Evolutionary conservation across 768 basidiomycete species (phyloP).

Genomic region (Serendipita vermifera): DNA sequence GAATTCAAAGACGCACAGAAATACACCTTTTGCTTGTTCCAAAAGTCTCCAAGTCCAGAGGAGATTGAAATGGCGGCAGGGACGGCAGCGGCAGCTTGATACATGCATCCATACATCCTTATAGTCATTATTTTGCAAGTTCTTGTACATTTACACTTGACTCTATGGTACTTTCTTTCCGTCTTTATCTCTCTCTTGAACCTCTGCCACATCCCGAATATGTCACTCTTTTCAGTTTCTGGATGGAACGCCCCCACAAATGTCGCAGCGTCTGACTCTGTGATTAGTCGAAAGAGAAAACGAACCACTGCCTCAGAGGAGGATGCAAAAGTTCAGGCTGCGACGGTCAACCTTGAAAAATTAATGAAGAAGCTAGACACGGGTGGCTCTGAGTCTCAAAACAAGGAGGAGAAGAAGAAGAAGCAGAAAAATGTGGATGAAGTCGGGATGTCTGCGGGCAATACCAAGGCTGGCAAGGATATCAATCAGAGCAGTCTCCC

Average conservation of each 20-base stretch:
- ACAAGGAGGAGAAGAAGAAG: constrained; percentile 19
- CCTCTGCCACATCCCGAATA: neutral
- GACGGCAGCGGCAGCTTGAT: neutral
- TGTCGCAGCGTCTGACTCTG: neutral
- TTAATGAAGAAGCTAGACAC: constrained; percentile 37
- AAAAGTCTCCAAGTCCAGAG: neutral
- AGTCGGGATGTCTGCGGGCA: neutral
- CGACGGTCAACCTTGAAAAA: constrained; percentile 47
- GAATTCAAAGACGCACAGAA: neutral
- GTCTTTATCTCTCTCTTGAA: neutral
- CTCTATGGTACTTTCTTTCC: too few relatives aligned
- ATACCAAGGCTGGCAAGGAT: neutral
- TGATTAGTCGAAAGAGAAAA: constrained; percentile 38
- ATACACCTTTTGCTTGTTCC: constrained; percentile 2
- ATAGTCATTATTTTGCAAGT: too few relatives aligned
- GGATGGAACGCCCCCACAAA: constrained; percentile 1
- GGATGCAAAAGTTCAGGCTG: constrained; percentile 23
- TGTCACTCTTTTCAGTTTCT: neutral
- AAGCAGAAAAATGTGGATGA: constrained; percentile 3
- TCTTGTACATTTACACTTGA: too few relatives aligned
- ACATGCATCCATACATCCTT: too few relatives aligned
- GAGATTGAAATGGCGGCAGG: neutral
- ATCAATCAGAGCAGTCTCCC: neutral
- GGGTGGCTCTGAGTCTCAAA: constrained; percentile 10
- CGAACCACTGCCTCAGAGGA: constrained; percentile 29